Evolutionary conservation across 1,139 yeast genomes (phyloP), one percentile per base, ranked within the genome.

Genomic region (Geotrichum histeridarum): DNA sequence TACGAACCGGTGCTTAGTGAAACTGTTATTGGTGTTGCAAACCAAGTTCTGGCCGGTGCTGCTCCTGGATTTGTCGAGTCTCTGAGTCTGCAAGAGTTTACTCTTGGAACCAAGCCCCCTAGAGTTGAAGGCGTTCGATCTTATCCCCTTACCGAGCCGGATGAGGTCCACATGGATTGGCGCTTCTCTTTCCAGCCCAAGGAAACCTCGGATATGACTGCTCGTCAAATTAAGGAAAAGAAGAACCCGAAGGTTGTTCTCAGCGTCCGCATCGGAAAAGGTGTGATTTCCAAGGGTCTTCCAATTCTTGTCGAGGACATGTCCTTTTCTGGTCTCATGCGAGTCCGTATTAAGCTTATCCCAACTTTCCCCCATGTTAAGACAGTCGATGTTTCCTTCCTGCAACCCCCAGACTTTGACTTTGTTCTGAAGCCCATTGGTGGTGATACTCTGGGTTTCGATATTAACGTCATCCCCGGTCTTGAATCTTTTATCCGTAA

Each of bases 91-190:
- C 95, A 88, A 67, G 80, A 88, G 58, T 85, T 93, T 66, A 91
- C 98, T 9, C 80, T 86, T 15, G 99, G 99, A 60, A 85, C 96
- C 7, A 93, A 93, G 71, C 96, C 99, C 9, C 96, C 96, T 38
- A 80, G 99, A 69, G 77, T 93, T 58, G 97, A 93, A 66, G 78
- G 78, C 59, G 97, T 91, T 30, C 86, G 93, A 67, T 88, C 97
- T 1, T 80, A 90, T 64, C 86, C 84, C 48, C 89, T 91, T 58
- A 90, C 97, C 22, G 84, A 82, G 33, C 86, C 86, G 59, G 97
- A 91, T 66, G 84, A 93, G 55, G 95, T 91, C 15, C 96, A 93
- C 49, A 74, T 94, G 96, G 95, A 93, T 74, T 93, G 96, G 96
- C 83, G 84, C 53, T 75, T 86, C 54, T 83, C 96, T 0, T 88